phyloP scores from a whole-genome alignment of 2,329 filamentous ascomycete species.

The Arthrobotrys iridis region DNA sequence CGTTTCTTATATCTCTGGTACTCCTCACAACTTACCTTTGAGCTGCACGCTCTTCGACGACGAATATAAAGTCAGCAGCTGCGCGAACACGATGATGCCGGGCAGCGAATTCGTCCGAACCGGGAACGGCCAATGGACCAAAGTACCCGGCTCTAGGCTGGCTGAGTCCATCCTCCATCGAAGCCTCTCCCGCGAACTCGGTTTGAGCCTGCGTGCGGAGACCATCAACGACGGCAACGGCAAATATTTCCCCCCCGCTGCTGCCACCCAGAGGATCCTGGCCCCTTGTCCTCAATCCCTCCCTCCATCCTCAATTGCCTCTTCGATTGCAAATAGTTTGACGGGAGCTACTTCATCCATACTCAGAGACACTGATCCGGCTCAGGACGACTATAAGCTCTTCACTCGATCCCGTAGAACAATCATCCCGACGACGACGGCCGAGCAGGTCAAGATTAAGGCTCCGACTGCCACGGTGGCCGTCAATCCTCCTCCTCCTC shows the following conservation, averaged over 20 bases:
- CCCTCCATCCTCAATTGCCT: not conserved
- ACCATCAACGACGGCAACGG: slow-evolving; percentile 20
- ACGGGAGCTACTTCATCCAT: not conserved
- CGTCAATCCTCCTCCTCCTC: slow-evolving; percentile 12
- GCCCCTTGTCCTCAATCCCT: slow-evolving; percentile 14
- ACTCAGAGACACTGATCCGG: slow-evolving; percentile 20
- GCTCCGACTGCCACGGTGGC: not conserved
- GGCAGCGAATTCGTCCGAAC: slow-evolving; percentile 40
- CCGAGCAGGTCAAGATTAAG: slow-evolving; percentile 14
- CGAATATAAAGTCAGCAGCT: not conserved
- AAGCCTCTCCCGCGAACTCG: slow-evolving; percentile 40
- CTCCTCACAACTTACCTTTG: not conserved
- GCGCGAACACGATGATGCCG: slow-evolving; percentile 14
- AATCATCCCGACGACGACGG: not conserved
- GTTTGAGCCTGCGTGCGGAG: slow-evolving; percentile 35
- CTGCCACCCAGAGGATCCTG: not conserved
- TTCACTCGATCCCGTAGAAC: slow-evolving; percentile 4
- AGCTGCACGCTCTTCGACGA: not conserved
- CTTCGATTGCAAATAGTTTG: not conserved
- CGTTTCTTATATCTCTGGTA: not conserved
- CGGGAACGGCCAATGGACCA: slow-evolving; percentile 35
- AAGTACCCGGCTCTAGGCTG: slow-evolving; percentile 23
- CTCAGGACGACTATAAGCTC: slow-evolving; percentile 33
- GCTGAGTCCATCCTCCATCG: slow-evolving; percentile 41
- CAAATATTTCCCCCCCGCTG: slow-evolving; percentile 32